Evolutionary conservation across 192 early-diverging fungal species (phyloP), one percentile per base, ranked within the genome.

Genomic region (Thoreauomyces humboldtii): DNA sequence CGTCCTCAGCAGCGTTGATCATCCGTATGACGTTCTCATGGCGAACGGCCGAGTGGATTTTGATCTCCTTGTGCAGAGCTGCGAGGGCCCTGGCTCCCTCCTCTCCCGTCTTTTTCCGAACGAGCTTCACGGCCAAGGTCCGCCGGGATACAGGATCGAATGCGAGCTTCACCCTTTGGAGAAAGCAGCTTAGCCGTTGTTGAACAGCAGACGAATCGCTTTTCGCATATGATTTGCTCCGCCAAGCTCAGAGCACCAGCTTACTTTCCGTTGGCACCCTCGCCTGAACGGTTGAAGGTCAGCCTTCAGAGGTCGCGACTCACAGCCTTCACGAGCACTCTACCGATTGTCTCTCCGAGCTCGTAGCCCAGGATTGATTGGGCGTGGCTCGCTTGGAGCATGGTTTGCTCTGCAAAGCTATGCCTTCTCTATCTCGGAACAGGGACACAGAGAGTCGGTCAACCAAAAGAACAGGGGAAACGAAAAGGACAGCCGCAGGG

Each of bases 1-100:
- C 73, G 48, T 87, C 77, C 54, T 87, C 84, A 19, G 63, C 59
- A 0, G 78, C 63, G 33, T 68, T 75, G 15, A 80, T 47, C 24
- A 88, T 63, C 37, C 59, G 37, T 12, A 87, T 81, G 50, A 88
- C 82, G 52, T 87, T 88, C 21, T 67, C 69, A 47, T 88, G 86
- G 12, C 70, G 53, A 5, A 88, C 60, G 5, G 76, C 65, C 14
- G 61, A 47, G 59, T 81, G 79, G 38, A 81, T 81, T 41, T 55
- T 77, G 59, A 84, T 56, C 46, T 88, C 87, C 65, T 85, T 85
- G 24, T 79, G 71, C 22, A 82, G 61, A 7, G 51, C 35, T 34
- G 65, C 63, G 19, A 64, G 50, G 7, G 76, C 62, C 4, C 55
- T 44, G n/a, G 36, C 50, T 24, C 69, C 65, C 11, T 63, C 48